These are phyloP conservation scores for Fusarium hainanense DNA, from an alignment of 2,329 filamentous ascomycete species.

Conservation along the genomic window DNA sequence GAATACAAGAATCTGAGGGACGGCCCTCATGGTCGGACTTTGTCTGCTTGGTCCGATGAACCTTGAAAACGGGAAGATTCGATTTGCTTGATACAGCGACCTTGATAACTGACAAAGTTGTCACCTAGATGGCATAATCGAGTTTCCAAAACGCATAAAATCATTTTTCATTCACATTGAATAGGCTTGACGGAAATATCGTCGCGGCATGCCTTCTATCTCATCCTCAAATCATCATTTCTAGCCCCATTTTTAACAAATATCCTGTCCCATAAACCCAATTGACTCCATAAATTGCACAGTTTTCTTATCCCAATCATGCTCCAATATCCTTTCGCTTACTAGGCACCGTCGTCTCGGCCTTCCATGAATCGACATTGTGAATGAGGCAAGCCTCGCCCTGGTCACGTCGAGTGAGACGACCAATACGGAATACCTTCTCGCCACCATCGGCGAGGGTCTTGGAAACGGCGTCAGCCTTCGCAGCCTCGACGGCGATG, in stretches of 20 bases:
- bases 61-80: neutral
- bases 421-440: conserved; percentile 80
- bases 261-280: conserved; percentile 27
- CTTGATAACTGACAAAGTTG: neutral
- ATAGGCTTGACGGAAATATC: conserved; percentile 9
- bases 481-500: conserved; percentile 75
- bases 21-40: neutral
- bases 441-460: conserved; percentile 72
- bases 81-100: neutral
- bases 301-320: conserved; percentile 25
- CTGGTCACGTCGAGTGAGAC: conserved; percentile 68
- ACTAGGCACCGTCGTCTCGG: conserved; percentile 35
- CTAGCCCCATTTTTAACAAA: conserved; percentile 24
- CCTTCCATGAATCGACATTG: conserved; percentile 51
- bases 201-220: conserved; percentile 25
- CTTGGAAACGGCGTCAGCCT: conserved; percentile 69
- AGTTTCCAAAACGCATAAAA: conserved; percentile 11
- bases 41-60: neutral
- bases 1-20: neutral
- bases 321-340: conserved; percentile 44
- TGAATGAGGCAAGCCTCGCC: conserved; percentile 51
- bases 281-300: conserved; percentile 35
- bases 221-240: conserved; percentile 18
- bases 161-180: conserved; percentile 29
- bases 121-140: neutral